phyloP scores from a whole-genome alignment of 495 filamentous ascomycete genomes.

The Letharia columbiana region DNA sequence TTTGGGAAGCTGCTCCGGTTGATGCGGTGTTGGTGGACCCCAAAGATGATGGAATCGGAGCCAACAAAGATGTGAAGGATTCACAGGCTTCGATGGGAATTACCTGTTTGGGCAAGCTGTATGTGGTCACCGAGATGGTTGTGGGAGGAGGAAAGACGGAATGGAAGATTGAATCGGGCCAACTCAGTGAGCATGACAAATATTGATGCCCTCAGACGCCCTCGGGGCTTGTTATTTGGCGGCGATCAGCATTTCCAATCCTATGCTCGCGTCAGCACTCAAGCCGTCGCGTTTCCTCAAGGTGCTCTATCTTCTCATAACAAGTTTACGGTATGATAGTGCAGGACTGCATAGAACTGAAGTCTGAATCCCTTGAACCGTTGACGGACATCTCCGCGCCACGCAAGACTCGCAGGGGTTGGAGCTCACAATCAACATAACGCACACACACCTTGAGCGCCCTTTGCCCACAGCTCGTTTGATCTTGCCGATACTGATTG shows the following conservation, averaged over 20 bases:
- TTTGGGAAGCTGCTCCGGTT: background rate
- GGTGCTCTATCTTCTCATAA: background rate
- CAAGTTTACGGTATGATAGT: background rate
- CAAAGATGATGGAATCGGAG: background rate
- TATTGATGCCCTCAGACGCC: background rate
- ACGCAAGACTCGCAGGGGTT: background rate
- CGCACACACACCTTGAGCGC: background rate
- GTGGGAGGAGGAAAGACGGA: background rate
- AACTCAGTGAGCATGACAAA: slow-evolving; percentile 3
- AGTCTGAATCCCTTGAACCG: background rate
- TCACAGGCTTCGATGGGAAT: background rate
- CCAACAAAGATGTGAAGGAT: background rate
- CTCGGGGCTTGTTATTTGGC: background rate
- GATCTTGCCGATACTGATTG: slow-evolving; percentile 4
- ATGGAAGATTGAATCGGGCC: background rate
- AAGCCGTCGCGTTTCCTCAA: background rate
- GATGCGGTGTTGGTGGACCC: background rate
- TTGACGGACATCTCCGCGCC: background rate
- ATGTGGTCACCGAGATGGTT: background rate
- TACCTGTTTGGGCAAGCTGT: background rate
- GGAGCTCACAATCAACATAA: background rate
- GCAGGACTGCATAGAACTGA: background rate
- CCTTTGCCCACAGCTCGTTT: slow-evolving; percentile 7
- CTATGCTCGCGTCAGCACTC: background rate
- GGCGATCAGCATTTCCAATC: background rate